A percentile compares a stretch with the other conserved stretches of the same genome.
phyloP scores from a whole-genome alignment of 129 eudicot species.

The Chrysanthemum makinoi region DNA sequence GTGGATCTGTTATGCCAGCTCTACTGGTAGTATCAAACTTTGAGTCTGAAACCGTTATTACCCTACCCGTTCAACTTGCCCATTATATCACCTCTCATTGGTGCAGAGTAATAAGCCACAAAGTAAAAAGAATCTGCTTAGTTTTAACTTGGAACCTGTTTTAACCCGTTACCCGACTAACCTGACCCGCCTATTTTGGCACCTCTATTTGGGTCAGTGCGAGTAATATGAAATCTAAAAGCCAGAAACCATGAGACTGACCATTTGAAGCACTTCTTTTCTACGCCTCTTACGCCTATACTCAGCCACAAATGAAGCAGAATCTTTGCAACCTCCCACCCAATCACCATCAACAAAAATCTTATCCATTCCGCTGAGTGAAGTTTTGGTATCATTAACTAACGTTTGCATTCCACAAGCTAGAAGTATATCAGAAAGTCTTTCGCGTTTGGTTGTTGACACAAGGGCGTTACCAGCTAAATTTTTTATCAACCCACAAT shows the following conservation, averaged over 20 bases:
- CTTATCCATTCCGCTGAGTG: conserved; percentile 47
- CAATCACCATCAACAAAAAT: conserved; percentile 82
- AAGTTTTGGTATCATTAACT: conserved; percentile 48
- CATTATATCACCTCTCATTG: no score
- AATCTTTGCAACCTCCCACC: conserved; percentile 71
- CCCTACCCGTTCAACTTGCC: no score
- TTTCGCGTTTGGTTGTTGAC: conserved; percentile 44
- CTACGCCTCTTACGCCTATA: conserved; percentile 60
- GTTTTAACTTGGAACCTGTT: not conserved
- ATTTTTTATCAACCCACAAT: conserved; percentile 89
- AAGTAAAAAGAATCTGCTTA: no score
- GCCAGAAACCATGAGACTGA: conserved; percentile 13
- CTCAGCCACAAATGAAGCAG: conserved; percentile 62
- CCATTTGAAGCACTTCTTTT: conserved; percentile 57
- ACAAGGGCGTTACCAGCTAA: conserved; percentile 83
- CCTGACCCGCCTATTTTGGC: not conserved
- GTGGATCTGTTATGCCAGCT: no score
- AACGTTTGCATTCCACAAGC: conserved; percentile 72
- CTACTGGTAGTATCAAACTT: no score
- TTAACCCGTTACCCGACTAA: conserved; percentile 2
- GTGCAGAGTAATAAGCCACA: no score
- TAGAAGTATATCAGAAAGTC: conserved; percentile 33
- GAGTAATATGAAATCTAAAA: not conserved
- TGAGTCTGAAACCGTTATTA: no score
- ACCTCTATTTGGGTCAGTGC: not conserved